Conservation (phyloP, 495 filamentous ascomycete species). For the Penicillium cataractarum region DNA sequence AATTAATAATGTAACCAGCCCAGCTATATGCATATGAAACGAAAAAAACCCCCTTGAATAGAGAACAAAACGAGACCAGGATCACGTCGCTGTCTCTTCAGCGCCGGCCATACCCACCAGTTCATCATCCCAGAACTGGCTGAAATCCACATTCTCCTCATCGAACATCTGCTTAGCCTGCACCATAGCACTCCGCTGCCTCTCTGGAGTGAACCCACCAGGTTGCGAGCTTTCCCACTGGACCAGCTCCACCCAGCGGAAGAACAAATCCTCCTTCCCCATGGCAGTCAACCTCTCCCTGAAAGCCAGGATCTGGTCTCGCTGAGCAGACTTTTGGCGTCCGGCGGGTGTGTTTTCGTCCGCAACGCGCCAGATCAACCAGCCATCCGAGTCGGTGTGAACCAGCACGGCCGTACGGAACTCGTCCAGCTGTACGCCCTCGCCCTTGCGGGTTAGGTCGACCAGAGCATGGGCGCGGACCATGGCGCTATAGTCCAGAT, state of each 20-base stretch:
- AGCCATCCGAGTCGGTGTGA: constrained; percentile 63
- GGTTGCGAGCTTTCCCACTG: constrained; percentile 78
- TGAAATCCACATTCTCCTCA: constrained; percentile 72
- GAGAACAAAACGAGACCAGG: not conserved
- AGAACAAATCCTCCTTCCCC: constrained; percentile 84
- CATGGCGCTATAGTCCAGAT: constrained; percentile 80
- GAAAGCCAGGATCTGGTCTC: constrained; percentile 69
- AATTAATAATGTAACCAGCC: not conserved
- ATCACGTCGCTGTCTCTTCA: constrained; percentile 28
- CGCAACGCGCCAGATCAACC: constrained; percentile 61
- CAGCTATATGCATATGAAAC: constrained; percentile 3
- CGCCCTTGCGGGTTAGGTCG: constrained; percentile 48
- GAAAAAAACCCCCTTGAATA: not conserved
- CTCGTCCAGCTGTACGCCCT: constrained; percentile 49
- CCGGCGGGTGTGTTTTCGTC: constrained; percentile 59
- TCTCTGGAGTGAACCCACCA: constrained; percentile 71
- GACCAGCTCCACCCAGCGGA: constrained; percentile 81
- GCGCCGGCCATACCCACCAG: constrained; percentile 68
- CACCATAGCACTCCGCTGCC: constrained; percentile 64
- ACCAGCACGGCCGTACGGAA: constrained; percentile 70
- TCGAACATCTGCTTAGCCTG: constrained; percentile 72
- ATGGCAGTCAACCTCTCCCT: constrained; percentile 68
- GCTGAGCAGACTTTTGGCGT: constrained; percentile 42
- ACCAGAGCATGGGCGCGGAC: constrained; percentile 65
- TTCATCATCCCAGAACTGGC: constrained; percentile 66